Evolutionary conservation across 163 green algal genomes (phyloP).

Genomic region (Chlamydomonas reinhardtii): DNA sequence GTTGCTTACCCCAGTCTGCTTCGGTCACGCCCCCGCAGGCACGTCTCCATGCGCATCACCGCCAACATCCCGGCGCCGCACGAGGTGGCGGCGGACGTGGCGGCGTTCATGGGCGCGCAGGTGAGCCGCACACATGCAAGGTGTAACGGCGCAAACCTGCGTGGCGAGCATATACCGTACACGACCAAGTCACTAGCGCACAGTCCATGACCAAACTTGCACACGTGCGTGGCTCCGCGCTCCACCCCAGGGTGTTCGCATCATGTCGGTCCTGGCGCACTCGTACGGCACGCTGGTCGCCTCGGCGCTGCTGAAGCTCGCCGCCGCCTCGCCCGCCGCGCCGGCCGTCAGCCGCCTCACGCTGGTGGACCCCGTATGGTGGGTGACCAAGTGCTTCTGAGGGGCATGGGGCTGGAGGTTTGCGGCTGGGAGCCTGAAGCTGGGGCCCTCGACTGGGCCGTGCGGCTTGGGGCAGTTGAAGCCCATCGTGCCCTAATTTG

Average conservation of each 20-base stretch:
- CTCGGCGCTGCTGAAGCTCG: conserved; percentile 45
- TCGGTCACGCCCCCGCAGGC: neutral
- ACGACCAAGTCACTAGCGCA: too few relatives aligned
- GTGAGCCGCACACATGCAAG: neutral
- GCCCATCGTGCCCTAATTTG: too few relatives aligned
- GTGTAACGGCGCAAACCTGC: too few relatives aligned
- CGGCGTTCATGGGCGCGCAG: conserved; percentile 28
- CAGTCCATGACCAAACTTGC: too few relatives aligned
- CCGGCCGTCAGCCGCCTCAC: conserved; percentile 33
- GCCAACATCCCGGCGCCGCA: conserved; percentile 48
- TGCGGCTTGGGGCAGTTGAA: too few relatives aligned
- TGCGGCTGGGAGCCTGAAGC: too few relatives aligned
- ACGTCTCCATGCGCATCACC: conserved; percentile 65
- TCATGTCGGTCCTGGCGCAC: conserved; percentile 47
- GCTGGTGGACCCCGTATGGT: conserved; percentile 61
- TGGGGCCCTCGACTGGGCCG: too few relatives aligned
- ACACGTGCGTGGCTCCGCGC: too few relatives aligned
- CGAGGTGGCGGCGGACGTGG: conserved; percentile 55
- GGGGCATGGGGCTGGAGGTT: too few relatives aligned
- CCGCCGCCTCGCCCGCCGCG: neutral
- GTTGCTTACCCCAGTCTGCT: too few relatives aligned
- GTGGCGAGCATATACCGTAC: too few relatives aligned
- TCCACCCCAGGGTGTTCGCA: conserved; percentile 29
- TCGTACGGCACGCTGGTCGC: conserved; percentile 61
- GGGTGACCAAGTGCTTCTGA: neutral